A percentile compares a stretch with the other conserved stretches of the same genome.
These are phyloP conservation scores for Gracilariopsis chorda DNA, from an alignment of 23 red algal species.

Conservation along the genomic window DNA sequence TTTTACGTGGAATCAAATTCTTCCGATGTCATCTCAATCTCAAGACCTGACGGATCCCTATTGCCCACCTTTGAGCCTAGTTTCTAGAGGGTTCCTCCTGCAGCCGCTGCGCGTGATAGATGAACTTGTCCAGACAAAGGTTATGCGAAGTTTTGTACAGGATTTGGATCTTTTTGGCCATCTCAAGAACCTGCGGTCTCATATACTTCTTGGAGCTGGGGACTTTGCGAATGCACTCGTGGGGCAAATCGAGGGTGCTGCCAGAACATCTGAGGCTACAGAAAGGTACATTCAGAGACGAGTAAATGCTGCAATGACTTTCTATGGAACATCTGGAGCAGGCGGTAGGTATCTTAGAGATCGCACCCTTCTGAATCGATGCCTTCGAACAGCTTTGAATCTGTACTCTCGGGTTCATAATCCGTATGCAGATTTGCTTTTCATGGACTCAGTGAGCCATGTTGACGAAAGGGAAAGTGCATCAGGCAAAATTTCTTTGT, in stretches of 20 bases:
- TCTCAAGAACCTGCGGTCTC: conserved; percentile 18
- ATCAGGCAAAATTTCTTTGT: background rate
- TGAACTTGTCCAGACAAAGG: conserved; percentile 11
- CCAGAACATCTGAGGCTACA: conserved; percentile 19
- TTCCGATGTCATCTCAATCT: background rate
- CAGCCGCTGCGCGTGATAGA: conserved; percentile 8
- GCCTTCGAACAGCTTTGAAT: conserved; percentile 35
- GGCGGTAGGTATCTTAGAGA: background rate
- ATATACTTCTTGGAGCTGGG: conserved; percentile 54
- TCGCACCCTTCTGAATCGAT: background rate
- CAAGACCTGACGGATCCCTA: background rate
- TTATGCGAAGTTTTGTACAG: conserved; percentile 13
- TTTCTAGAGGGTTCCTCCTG: conserved; percentile 10
- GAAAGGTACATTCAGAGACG: conserved; percentile 25
- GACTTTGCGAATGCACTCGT: conserved; percentile 47
- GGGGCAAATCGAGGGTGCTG: conserved; percentile 26
- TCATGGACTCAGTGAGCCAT: background rate
- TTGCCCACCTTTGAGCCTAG: background rate
- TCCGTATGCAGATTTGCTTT: background rate
- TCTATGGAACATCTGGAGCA: conserved; percentile 25
- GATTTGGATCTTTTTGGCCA: conserved; percentile 21
- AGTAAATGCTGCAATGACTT: conserved; percentile 35
- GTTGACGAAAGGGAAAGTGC: background rate
- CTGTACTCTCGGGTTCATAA: background rate
- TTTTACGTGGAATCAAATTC: background rate